Conservation (phyloP, 495 filamentous ascomycete genomes). For the Xylaria castorea region DNA sequence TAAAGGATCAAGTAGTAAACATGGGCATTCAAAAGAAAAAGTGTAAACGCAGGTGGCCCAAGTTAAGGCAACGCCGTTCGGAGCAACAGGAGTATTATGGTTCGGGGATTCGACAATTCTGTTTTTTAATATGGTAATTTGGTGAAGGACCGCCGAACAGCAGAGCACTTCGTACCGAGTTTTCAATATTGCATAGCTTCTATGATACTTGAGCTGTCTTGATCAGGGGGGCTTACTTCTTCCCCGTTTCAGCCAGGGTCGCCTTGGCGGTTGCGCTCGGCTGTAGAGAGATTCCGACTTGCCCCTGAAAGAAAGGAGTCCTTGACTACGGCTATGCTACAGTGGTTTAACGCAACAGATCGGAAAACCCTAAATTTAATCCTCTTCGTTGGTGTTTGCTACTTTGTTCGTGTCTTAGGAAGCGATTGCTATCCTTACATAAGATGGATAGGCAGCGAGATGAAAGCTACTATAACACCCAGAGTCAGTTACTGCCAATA, state of each 20-base stretch:
- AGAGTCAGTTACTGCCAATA: not conserved
- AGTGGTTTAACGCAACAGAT: slow-evolving; percentile 46
- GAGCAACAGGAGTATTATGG: no score
- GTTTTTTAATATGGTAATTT: no score
- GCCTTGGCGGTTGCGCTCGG: slow-evolving; percentile 16
- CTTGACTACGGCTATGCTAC: slow-evolving; percentile 42
- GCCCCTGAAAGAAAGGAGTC: slow-evolving; percentile 36
- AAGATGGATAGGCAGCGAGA: slow-evolving; percentile 47
- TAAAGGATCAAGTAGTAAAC: no score
- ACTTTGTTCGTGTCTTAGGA: not conserved
- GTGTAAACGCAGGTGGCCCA: no score
- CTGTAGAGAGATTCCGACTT: slow-evolving; percentile 26
- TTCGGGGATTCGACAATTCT: no score
- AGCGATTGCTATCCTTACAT: slow-evolving; percentile 28
- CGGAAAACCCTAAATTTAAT: slow-evolving; percentile 50
- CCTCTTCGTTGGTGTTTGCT: not conserved
- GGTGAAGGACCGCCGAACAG: no score
- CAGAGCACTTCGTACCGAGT: no score
- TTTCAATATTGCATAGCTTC: not conserved
- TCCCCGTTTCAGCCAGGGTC: slow-evolving; percentile 30
- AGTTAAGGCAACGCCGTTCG: no score
- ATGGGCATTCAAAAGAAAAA: no score
- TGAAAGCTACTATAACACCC: slow-evolving; percentile 30
- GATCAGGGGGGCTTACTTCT: slow-evolving; percentile 26
- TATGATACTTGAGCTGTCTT: slow-evolving; percentile 31